Evolutionary conservation across 2,329 filamentous ascomycete species (phyloP).

Genomic region (Bipolaris gigantea): DNA sequence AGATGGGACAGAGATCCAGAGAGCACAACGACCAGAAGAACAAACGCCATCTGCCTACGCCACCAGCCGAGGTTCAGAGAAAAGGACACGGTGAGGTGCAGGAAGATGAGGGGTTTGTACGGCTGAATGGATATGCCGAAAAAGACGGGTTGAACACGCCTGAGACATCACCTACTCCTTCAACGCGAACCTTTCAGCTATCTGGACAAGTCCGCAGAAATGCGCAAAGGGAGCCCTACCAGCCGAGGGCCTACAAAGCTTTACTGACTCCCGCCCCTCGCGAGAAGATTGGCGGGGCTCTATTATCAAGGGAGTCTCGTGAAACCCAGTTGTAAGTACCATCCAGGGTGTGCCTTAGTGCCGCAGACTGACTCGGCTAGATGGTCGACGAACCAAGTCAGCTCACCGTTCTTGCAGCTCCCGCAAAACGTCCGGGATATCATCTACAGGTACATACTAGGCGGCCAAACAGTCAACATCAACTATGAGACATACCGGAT

Average conservation of each 20-base stretch:
- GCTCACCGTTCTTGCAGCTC: constrained; percentile 30
- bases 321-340: constrained; percentile 21
- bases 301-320: constrained; percentile 14
- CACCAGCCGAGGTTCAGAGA: constrained; percentile 23
- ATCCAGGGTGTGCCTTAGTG: not conserved
- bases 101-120: not conserved
- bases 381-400: constrained; percentile 29
- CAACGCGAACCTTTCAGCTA: constrained; percentile 11
- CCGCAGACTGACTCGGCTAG: constrained; percentile 9
- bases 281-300: constrained; percentile 12
- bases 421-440: constrained; percentile 24
- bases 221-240: constrained; percentile 15
- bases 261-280: constrained; percentile 10
- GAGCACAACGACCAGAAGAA: constrained; percentile 8
- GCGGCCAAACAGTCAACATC: constrained; percentile 33
- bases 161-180: not conserved
- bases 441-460: constrained; percentile 28
- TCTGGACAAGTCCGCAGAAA: constrained; percentile 13
- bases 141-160: not conserved
- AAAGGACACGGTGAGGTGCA: constrained; percentile 9
- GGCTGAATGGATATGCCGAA: not conserved
- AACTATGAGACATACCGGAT: constrained; percentile 25
- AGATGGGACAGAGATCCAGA: not conserved
- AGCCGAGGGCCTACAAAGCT: constrained; percentile 17
- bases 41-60: constrained; percentile 24